Percentiles rank a stretch among this genome's conserved stretches.
Conservation (phyloP, 179 eudicot genomes). For the Silene coronaria region DNA sequence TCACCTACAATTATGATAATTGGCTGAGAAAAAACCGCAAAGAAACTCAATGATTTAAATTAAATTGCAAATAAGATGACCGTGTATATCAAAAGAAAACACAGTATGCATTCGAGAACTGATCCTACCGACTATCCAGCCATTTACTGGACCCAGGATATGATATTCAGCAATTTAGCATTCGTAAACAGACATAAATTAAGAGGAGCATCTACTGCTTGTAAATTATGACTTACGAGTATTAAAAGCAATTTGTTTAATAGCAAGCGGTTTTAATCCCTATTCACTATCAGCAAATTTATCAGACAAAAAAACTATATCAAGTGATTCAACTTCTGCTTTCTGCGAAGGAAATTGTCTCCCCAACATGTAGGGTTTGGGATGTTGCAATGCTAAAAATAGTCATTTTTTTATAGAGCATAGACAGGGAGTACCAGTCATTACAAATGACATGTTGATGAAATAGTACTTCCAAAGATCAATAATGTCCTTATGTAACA, state of each 20-base stretch:
- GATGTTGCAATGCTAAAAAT: not conserved
- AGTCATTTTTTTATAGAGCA: not conserved
- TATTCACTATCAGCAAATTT: not conserved
- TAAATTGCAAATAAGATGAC: not conserved
- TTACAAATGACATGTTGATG: not conserved
- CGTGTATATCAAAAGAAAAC: not conserved
- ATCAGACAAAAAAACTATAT: too few species aligned
- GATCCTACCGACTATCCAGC: not conserved
- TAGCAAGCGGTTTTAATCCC: not conserved
- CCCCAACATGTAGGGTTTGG: not conserved
- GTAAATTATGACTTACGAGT: not conserved
- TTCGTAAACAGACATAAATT: not conserved
- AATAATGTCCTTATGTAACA: not conserved
- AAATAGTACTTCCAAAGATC: not conserved
- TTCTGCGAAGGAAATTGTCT: not conserved
- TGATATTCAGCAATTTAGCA: not conserved
- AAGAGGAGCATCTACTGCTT: not conserved
- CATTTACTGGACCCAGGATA: not conserved
- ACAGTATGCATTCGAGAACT: not conserved
- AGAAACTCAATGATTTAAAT: not conserved
- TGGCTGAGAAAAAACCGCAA: not conserved
- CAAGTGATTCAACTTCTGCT: too few species aligned
- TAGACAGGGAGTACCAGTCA: not conserved
- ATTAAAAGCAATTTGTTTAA: not conserved
- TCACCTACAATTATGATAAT: slow-evolving; percentile 42